phyloP scores from a whole-genome alignment of 345 rosid genomes.

The Diplotaxis tenuifolia region DNA sequence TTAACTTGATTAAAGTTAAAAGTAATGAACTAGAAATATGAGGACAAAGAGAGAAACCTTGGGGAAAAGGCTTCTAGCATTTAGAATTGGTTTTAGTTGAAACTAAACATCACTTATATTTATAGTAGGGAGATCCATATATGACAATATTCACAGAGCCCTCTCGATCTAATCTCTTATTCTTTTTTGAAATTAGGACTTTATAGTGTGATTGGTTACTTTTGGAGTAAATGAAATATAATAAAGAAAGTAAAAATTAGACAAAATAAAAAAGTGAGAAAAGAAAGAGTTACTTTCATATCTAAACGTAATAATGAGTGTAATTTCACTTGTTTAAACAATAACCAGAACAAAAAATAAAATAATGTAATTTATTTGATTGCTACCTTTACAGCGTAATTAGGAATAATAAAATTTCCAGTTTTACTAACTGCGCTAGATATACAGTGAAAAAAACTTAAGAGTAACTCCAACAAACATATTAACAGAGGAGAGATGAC shows the following conservation, averaged over 20 bases:
- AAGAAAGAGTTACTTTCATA: neutral
- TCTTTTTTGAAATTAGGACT: neutral
- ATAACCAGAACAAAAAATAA: neutral
- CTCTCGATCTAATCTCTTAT: neutral
- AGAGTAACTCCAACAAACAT: no score
- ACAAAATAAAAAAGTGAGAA: neutral
- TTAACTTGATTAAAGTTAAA: neutral
- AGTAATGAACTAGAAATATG: neutral
- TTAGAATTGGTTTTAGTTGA: neutral
- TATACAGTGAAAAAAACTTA: neutral
- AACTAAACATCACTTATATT: neutral
- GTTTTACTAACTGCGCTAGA: neutral
- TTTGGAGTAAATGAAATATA: neutral
- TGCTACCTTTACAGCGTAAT: no score
- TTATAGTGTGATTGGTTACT: neutral
- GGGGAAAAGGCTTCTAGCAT: neutral
- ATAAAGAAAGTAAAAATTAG: neutral
- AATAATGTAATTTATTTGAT: no score
- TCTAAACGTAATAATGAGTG: neutral
- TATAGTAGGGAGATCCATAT: neutral
- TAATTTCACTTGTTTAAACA: neutral
- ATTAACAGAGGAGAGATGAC: no score
- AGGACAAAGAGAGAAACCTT: constrained; percentile 3
- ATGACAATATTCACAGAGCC: neutral
- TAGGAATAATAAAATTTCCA: no score